Conservation (phyloP, 176 grass and related monocot species). For the Oryza nivara region DNA sequence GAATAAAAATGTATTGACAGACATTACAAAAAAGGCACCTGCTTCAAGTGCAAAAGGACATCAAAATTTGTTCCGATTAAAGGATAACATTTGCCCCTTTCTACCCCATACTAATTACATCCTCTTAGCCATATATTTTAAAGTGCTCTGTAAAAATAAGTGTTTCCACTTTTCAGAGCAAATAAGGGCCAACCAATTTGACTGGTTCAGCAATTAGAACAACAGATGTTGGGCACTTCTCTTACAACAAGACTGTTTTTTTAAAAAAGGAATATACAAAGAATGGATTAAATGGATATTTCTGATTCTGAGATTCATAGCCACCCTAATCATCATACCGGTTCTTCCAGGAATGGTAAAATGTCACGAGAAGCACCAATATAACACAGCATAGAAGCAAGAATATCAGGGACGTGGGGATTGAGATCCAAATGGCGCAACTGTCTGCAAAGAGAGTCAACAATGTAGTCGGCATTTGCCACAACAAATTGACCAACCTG, state of each 20-base stretch:
- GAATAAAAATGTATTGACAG: slow-evolving; percentile 33
- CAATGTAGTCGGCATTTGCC: slow-evolving; percentile 89
- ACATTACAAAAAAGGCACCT: slow-evolving; percentile 3
- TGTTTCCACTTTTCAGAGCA: not conserved
- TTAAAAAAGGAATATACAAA: not conserved
- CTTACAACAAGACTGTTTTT: not conserved
- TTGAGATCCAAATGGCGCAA: slow-evolving; percentile 86
- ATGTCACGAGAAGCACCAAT: slow-evolving; percentile 91
- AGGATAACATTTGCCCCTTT: slow-evolving; percentile 12
- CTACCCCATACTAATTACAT: not conserved
- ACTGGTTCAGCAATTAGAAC: not conserved
- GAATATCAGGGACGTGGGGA: slow-evolving; percentile 85
- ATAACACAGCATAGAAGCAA: slow-evolving; percentile 88
- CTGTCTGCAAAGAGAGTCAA: slow-evolving; percentile 87
- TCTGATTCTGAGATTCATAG: slow-evolving; percentile 27
- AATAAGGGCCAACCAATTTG: slow-evolving; percentile 3
- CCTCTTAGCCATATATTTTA: not conserved
- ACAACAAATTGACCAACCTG: slow-evolving; percentile 89
- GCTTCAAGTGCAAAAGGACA: slow-evolving; percentile 21
- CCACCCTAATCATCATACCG: slow-evolving; percentile 64
- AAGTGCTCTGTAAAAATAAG: slow-evolving; percentile 10
- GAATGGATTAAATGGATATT: slow-evolving; percentile 3
- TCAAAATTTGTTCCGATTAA: slow-evolving; percentile 22
- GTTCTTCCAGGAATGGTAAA: slow-evolving; percentile 93
- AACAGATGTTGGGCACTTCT: not conserved